These are phyloP conservation scores for Thielaviopsis musarum DNA, from an alignment of 2,329 filamentous ascomycete species.

Conservation along the genomic window DNA sequence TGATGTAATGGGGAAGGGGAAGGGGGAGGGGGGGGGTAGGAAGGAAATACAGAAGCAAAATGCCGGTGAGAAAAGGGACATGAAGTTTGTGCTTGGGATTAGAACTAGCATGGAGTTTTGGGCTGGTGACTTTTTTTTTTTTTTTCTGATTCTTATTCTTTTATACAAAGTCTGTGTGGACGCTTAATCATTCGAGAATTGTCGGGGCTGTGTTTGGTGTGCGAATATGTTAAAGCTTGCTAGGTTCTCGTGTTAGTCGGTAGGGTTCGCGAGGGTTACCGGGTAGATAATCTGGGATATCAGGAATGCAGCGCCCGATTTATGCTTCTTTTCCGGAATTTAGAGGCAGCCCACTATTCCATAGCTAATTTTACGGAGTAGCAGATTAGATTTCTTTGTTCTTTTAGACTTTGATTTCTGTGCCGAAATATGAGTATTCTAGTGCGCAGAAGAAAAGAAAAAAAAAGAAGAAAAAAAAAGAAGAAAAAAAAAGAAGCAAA, in stretches of 20 bases:
- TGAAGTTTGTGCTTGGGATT: not conserved
- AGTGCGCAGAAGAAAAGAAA: not conserved
- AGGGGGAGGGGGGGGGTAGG: not conserved
- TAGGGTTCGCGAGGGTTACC: not conserved
- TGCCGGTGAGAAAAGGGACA: not conserved
- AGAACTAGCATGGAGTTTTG: not conserved
- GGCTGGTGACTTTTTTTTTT: not conserved
- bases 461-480: not conserved
- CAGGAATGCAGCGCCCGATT: too few relatives aligned
- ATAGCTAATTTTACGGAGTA: too few relatives aligned
- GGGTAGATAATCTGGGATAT: too few relatives aligned
- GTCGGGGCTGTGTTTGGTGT: too few relatives aligned
- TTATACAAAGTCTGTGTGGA: not conserved
- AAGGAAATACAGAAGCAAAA: not conserved
- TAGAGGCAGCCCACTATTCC: too few relatives aligned
- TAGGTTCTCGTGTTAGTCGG: not conserved
- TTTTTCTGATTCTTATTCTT: not conserved
- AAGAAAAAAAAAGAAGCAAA: not conserved
- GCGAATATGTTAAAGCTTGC: too few relatives aligned
- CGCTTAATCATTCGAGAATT: too few relatives aligned
- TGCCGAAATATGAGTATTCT: too few relatives aligned
- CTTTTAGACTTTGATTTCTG: too few relatives aligned
- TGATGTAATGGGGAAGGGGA: not conserved
- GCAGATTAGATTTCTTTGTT: too few relatives aligned
- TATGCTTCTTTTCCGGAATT: too few relatives aligned